These are phyloP conservation scores for Trematosphaeria pertusa DNA, from an alignment of 2,329 filamentous ascomycete species.

Conservation along the genomic window DNA sequence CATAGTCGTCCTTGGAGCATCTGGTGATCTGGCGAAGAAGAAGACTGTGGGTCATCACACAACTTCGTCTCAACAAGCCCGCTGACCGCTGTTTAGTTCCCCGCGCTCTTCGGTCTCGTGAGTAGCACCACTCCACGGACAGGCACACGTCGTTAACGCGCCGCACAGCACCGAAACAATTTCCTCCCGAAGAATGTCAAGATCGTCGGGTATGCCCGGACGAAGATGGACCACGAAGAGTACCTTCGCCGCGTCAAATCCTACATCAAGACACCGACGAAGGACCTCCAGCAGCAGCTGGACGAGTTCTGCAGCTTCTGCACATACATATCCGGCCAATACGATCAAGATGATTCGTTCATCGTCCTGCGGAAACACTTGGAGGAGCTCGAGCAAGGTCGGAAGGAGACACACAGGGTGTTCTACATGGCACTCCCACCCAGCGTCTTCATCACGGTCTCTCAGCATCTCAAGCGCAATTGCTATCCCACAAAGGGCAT, in stretches of 20 bases:
- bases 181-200: slow-evolving; percentile 95
- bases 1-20: slow-evolving; percentile 95
- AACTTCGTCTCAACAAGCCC: slow-evolving; percentile 7
- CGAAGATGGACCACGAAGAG: slow-evolving; percentile 98
- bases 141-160: slow-evolving; percentile 25
- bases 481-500: slow-evolving; percentile 93
- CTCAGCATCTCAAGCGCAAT: slow-evolving; percentile 95
- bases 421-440: slow-evolving; percentile 99
- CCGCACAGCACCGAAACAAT: slow-evolving; percentile 88
- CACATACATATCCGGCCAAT: slow-evolving; percentile 95
- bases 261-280: slow-evolving; percentile 98
- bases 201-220: slow-evolving; percentile 98
- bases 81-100: slow-evolving; percentile 70
- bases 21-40: slow-evolving; percentile 98
- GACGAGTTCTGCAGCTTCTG: slow-evolving; percentile 87
- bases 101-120: slow-evolving; percentile 95
- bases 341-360: slow-evolving; percentile 97
- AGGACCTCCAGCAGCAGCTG: slow-evolving; percentile 95
- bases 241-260: slow-evolving; percentile 94
- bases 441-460: slow-evolving; percentile 97
- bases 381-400: slow-evolving; percentile 80
- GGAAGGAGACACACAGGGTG: slow-evolving; percentile 84
- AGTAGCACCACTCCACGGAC: slow-evolving; percentile 53
- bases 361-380: slow-evolving; percentile 83
- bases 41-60: slow-evolving; percentile 77